Conservation (phyloP, 2,329 filamentous ascomycete species). For the Coniochaeta sp. region DNA sequence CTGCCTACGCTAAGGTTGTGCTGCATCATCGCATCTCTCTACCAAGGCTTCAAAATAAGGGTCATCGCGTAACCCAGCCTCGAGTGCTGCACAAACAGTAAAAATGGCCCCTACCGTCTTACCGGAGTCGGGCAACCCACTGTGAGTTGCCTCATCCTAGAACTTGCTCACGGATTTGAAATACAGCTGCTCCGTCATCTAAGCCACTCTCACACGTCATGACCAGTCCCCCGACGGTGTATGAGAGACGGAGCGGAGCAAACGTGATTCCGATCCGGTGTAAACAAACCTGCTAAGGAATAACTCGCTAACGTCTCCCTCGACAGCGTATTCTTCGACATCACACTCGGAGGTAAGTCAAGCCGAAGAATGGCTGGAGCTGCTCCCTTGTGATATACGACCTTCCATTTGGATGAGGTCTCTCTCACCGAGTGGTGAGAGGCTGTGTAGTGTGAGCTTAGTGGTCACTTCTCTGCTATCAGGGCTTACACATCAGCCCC, state of each 20-base stretch:
- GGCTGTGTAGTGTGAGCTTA: background rate
- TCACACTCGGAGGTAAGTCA: slow-evolving; percentile 63
- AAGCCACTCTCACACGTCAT: background rate
- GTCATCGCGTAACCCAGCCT: background rate
- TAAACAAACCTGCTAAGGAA: background rate
- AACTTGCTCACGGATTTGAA: slow-evolving; percentile 1
- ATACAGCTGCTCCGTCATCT: background rate
- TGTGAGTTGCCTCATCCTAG: slow-evolving; percentile 12
- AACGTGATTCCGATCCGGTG: background rate
- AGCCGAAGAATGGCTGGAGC: background rate
- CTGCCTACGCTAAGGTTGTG: background rate
- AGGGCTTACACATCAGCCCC: background rate
- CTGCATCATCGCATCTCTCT: background rate
- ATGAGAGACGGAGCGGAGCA: background rate
- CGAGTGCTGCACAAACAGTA: background rate
- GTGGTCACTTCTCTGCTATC: background rate
- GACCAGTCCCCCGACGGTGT: background rate
- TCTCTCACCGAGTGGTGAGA: slow-evolving; percentile 3
- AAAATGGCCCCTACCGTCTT: slow-evolving; percentile 17
- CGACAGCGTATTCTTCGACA: slow-evolving; percentile 25
- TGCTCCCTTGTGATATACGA: background rate
- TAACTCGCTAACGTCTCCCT: slow-evolving; percentile 18
- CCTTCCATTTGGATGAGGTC: slow-evolving; percentile 4
- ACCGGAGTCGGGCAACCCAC: slow-evolving; percentile 17
- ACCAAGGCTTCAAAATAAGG: background rate